Conservation (phyloP, 768 basidiomycete genomes). For the Lentinula boryana region DNA sequence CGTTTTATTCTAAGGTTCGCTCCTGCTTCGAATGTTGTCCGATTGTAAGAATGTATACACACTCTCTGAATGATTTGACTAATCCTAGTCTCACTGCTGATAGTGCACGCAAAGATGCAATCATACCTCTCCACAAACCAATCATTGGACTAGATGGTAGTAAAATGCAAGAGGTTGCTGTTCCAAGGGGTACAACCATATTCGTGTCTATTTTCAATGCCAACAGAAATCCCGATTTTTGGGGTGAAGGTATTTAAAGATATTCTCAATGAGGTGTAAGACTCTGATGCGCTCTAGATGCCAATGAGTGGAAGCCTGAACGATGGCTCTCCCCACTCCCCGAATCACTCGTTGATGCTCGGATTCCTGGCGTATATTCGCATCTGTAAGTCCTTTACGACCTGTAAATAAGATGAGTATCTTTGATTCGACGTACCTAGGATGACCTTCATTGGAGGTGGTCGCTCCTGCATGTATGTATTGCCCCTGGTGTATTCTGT, state of each 20-base stretch:
- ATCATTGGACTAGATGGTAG: slow-evolving; percentile 23
- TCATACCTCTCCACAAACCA: slow-evolving; percentile 30
- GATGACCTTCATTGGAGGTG: slow-evolving; percentile 38
- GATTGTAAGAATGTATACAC: slow-evolving; percentile 16
- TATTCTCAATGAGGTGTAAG: not conserved
- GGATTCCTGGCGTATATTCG: slow-evolving; percentile 28
- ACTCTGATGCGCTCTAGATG: slow-evolving; percentile 17
- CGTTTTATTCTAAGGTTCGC: slow-evolving; percentile 13
- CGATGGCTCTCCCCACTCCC: slow-evolving; percentile 34
- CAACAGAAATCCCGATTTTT: slow-evolving; percentile 29
- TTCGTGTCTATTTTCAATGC: slow-evolving; percentile 21
- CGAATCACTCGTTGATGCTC: slow-evolving; percentile 22
- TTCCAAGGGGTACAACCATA: slow-evolving; percentile 22
- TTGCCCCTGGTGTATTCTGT: not conserved
- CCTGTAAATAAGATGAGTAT: not conserved
- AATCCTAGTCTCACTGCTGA: not conserved
- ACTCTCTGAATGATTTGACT: not conserved
- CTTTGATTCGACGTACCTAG: slow-evolving; percentile 13
- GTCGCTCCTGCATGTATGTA: slow-evolving; percentile 32
- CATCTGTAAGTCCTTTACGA: slow-evolving; percentile 21
- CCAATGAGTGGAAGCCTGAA: slow-evolving; percentile 39
- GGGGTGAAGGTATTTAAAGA: slow-evolving; percentile 23
- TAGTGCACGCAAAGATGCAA: slow-evolving; percentile 23
- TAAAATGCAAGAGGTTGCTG: slow-evolving; percentile 14
- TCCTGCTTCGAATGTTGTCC: slow-evolving; percentile 15